Percentiles rank a stretch among this genome's conserved stretches.
Conservation (phyloP, 306 rosid genomes). For the Trifolium dubium region DNA sequence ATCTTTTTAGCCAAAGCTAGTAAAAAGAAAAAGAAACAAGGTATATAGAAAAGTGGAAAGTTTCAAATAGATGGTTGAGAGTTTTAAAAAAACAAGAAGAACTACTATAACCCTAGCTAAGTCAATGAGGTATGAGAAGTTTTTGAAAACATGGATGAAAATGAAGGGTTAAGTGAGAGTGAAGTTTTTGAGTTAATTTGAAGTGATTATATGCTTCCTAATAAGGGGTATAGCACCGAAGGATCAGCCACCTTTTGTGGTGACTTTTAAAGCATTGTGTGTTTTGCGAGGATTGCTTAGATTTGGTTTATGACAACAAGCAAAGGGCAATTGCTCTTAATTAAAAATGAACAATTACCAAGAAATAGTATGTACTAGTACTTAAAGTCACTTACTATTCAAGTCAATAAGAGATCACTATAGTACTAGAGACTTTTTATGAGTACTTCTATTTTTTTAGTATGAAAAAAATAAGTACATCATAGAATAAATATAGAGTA, state of each 20-base stretch:
- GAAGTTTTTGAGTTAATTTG: conserved; percentile 54
- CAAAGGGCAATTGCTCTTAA: conserved; percentile 48
- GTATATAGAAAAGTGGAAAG: conserved; percentile 11
- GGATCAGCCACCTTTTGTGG: conserved; percentile 96
- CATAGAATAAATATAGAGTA: too few species aligned
- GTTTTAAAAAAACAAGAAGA: conserved; percentile 21
- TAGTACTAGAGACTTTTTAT: not conserved
- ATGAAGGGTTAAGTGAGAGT: conserved; percentile 45
- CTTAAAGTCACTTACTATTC: conserved; percentile 32
- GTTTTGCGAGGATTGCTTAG: conserved; percentile 49
- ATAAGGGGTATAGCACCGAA: conserved; percentile 82
- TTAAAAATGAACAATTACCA: conserved; percentile 48
- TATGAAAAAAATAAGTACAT: too few species aligned
- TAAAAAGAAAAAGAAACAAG: not conserved
- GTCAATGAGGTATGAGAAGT: conserved; percentile 33
- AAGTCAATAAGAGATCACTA: conserved; percentile 44
- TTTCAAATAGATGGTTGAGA: conserved; percentile 13
- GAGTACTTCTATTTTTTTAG: not conserved
- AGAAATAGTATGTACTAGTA: conserved; percentile 43
- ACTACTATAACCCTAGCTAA: conserved; percentile 24
- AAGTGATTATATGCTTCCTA: conserved; percentile 80
- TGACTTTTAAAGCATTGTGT: conserved; percentile 62
- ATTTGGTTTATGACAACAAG: conserved; percentile 42
- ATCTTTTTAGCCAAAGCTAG: conserved; percentile 1
- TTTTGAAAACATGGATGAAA: conserved; percentile 13